Conservation (phyloP, 1,284 basidiomycete species). For the Coriolopsis trogii region DNA sequence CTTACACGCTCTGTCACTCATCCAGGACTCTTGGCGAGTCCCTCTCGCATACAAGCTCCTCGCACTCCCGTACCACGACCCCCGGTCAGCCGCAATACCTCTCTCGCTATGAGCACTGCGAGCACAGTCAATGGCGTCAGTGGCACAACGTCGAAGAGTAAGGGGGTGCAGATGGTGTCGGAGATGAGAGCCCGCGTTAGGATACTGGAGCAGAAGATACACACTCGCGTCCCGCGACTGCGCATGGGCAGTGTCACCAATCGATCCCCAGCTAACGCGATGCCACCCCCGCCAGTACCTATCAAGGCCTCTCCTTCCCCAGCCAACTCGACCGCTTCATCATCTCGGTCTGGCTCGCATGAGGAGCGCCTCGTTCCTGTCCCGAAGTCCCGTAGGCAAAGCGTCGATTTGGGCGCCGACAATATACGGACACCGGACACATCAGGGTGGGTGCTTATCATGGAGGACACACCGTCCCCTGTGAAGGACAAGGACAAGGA, state of each 20-base stretch:
- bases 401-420: conserved; percentile 35
- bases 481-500: conserved; percentile 58
- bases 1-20: conserved; percentile 62
- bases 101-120: conserved; percentile 40
- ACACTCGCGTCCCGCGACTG: conserved; percentile 78
- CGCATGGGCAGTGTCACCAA: conserved; percentile 74
- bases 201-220: conserved; percentile 81
- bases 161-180: conserved; percentile 86
- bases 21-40: conserved; percentile 44
- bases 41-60: conserved; percentile 44
- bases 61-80: conserved; percentile 50
- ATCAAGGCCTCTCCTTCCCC: conserved; percentile 29
- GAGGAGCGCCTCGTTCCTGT: conserved; percentile 28
- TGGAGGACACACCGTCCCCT: conserved; percentile 81
- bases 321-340: conserved; percentile 33
- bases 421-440: conserved; percentile 50
- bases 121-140: conserved; percentile 39
- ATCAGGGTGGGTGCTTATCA: conserved; percentile 81
- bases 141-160: conserved; percentile 62
- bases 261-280: conserved; percentile 44
- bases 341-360: conserved; percentile 29
- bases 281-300: conserved; percentile 34
- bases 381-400: conserved; percentile 32
- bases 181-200: conserved; percentile 83
- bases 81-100: conserved; percentile 44